Evolutionary conservation across 345 rosid genomes (phyloP).

Genomic region (Excoecaria cochinchinensis): DNA sequence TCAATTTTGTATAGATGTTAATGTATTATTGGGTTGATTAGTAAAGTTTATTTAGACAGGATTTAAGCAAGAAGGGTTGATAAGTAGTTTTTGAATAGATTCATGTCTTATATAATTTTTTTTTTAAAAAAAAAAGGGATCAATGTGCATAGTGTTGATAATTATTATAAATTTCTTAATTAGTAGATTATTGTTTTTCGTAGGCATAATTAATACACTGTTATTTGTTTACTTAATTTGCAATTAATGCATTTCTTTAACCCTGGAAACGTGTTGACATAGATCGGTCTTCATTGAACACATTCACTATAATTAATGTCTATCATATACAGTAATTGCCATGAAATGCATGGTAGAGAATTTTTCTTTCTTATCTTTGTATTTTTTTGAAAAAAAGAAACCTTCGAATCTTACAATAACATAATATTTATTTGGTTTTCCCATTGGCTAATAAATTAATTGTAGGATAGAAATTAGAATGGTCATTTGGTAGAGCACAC

Average conservation of each 20-base stretch:
- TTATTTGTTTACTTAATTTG: background rate
- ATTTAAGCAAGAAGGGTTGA: too few species aligned
- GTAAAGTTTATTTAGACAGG: too few species aligned
- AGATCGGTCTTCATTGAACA: conserved; percentile 12
- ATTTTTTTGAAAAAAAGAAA: background rate
- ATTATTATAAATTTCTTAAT: background rate
- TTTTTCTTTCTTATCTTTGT: background rate
- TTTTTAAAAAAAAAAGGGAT: too few species aligned
- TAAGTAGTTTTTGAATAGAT: too few species aligned
- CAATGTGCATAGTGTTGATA: too few species aligned
- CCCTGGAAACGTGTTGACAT: conserved; percentile 27
- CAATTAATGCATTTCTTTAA: background rate
- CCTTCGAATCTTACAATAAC: background rate
- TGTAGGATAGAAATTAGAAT: background rate
- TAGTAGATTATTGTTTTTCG: background rate
- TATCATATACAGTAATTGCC: conserved; percentile 12
- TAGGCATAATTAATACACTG: background rate
- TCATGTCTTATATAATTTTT: too few species aligned
- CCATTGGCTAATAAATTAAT: background rate
- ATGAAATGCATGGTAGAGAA: conserved; percentile 17
- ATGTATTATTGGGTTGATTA: too few species aligned
- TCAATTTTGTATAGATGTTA: too few species aligned
- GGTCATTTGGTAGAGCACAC: background rate
- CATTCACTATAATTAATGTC: background rate
- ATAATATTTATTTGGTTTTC: background rate